phyloP scores from a whole-genome alignment of 305 asterid genomes.

The Fraxinus paxiana region DNA sequence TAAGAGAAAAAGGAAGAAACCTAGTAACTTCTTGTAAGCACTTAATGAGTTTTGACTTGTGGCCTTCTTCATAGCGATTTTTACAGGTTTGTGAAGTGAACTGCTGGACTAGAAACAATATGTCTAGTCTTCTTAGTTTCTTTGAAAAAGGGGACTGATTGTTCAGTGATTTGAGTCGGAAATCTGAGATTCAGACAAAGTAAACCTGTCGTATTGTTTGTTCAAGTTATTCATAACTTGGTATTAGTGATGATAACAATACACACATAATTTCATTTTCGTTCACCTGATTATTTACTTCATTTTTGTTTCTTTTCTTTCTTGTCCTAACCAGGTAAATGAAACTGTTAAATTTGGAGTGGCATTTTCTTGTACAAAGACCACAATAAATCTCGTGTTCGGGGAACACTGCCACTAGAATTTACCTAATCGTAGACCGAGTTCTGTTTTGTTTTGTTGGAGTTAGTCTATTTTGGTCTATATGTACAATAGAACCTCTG shows the following conservation, averaged over 20 bases:
- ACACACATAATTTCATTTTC: background rate
- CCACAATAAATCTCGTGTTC: background rate
- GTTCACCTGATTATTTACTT: background rate
- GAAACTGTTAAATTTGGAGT: constrained; percentile 16
- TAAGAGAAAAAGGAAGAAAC: background rate
- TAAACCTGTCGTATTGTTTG: background rate
- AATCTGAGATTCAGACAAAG: background rate
- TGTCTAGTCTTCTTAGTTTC: background rate
- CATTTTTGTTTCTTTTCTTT: background rate
- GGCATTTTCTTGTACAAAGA: background rate
- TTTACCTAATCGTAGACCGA: background rate
- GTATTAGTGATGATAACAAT: background rate
- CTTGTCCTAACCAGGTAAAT: constrained; percentile 28
- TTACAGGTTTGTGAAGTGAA: background rate
- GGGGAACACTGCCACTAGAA: background rate
- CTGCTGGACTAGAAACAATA: background rate
- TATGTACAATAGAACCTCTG: background rate
- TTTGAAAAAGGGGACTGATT: background rate
- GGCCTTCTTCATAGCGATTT: background rate
- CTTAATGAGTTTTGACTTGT: background rate
- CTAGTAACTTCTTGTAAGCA: background rate
- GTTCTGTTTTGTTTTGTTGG: background rate
- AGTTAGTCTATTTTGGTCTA: background rate
- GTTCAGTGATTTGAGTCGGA: background rate
- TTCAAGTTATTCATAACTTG: background rate